phyloP scores from a whole-genome alignment of 2,329 filamentous ascomycete species.

The Pezicula carpinea region DNA sequence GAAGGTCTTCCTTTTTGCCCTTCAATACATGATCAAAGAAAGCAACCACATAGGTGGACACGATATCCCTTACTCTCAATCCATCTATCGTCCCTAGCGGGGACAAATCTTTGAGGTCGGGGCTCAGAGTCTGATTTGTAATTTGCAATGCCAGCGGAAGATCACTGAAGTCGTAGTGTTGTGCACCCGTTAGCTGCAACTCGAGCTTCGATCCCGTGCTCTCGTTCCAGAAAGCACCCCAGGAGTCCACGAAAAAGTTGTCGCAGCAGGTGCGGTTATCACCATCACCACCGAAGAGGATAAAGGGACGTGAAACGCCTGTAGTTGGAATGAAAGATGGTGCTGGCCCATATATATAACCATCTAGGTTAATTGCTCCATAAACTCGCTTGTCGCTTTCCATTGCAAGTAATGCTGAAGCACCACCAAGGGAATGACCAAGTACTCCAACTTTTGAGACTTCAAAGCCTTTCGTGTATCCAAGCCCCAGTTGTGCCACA shows the following conservation, averaged over 20 bases:
- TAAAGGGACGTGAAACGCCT: constrained; percentile 22
- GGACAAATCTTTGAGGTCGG: neutral
- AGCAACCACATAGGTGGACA: constrained; percentile 8
- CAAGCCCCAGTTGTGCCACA: neutral
- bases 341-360: constrained; percentile 23
- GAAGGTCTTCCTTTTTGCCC: neutral
- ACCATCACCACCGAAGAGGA: constrained; percentile 22
- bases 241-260: constrained; percentile 1
- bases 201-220: constrained; percentile 11
- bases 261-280: constrained; percentile 18
- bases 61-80: constrained; percentile 6
- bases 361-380: constrained; percentile 33
- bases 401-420: constrained; percentile 25
- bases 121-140: neutral
- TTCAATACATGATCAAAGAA: constrained; percentile 13
- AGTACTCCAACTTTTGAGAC: constrained; percentile 16
- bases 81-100: constrained; percentile 9
- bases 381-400: constrained; percentile 24
- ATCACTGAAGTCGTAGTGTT: constrained; percentile 12
- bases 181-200: constrained; percentile 4
- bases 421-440: constrained; percentile 23
- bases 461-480: constrained; percentile 8
- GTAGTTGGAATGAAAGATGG: constrained; percentile 3
- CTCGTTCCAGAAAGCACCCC: constrained; percentile 5
- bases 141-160: neutral